Evolutionary conservation across 1,284 basidiomycete genomes (phyloP), one percentile per base, ranked within the genome.

Genomic region (Marasmius oreades): DNA sequence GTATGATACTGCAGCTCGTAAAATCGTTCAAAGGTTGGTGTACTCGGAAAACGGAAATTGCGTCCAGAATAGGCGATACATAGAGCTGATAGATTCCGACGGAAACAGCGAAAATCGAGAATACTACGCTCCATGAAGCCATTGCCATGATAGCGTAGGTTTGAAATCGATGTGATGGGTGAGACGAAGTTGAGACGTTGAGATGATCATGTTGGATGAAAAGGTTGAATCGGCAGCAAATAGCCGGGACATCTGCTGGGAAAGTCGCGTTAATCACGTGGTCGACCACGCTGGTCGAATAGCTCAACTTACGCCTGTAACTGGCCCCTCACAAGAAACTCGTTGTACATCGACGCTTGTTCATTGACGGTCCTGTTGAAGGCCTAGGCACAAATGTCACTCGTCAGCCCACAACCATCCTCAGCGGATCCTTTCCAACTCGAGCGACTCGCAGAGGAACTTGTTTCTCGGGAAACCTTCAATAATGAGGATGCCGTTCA

Each of bases 371-470:
- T n/a, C n/a, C n/a, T n/a, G n/a, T n/a, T n/a, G n/a, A n/a, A n/a
- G n/a, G n/a, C n/a, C n/a, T n/a, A n/a, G n/a, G n/a, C 10, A 31
- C 28, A 42, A 2, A 42, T 42, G 39, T 42, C 52, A 34, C 22
- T 64, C 59, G 55, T 48, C 61, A 6, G 54, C 55, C 36, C 54
- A 51, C 33, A 58, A 43, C 59, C 51, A 47, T 47, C 56, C 47
- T 55, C 55, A 50, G 57, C 59, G 37, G 86, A 89, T 64, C 85
- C 80, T 39, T 88, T 78, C 63, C 78, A 86, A 59, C 78, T 90
- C 53, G 81, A 88, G 53, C 77, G 85, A 42, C 80, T 91, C 34
- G 88, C 88, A 11, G 84, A 89, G 61, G 88, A 90, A 64, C 81
- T 90, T 20, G 86, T 70, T 23, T 73, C 64, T 14, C 80, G 88